Evolutionary conservation across 768 basidiomycete genomes (phyloP), one percentile per base, ranked within the genome.

Genomic region (Pisolithus microcarpus): DNA sequence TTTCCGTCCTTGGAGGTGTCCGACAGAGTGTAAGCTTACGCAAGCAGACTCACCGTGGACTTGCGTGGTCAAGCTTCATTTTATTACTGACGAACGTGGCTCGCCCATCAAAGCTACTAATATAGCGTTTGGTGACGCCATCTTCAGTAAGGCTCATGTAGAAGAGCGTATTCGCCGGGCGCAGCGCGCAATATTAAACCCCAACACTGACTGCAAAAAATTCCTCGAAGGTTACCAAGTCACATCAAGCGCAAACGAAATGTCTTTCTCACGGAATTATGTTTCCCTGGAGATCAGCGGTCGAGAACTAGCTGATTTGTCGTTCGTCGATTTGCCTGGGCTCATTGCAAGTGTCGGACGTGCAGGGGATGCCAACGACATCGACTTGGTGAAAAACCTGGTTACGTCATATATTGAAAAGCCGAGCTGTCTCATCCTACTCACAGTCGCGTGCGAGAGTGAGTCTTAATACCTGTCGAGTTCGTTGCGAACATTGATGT

Each of bases 121-220:
- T 2, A 63, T 74, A 34, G 15, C 52, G 0, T 83, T 82, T 38
- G 82, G 82, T 0, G 56, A 57, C 0, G 56, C 70, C 0, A 84
- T 87, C 31, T 69, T 62, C 37, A 67, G 76, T 48, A 81, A 80
- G 54, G 54, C 58, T 0, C 59, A 74, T 1, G 85, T 87, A 1
- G 83, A 87, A 51, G 82, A 84, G 4, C 73, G 82, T 4, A 82
- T 87, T 46, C 71, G 81, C 13, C 73, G 81, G 0, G 85, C 85
- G 0, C 85, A 85, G 55, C 66, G 69, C 1, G 85, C 84, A 1
- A 80, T 87, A 23, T 69, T 87, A 6, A 84, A 84, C 49, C 85
- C 85, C 0, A 69, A 61, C 43, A 61, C 18, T 4, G 43, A 64
- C 3, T 11, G 39, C 0, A 45, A 46, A 2, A 47, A 1, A 1